phyloP scores from a whole-genome alignment of 108 stramenopile species.

The Conticribra guillardii region DNA sequence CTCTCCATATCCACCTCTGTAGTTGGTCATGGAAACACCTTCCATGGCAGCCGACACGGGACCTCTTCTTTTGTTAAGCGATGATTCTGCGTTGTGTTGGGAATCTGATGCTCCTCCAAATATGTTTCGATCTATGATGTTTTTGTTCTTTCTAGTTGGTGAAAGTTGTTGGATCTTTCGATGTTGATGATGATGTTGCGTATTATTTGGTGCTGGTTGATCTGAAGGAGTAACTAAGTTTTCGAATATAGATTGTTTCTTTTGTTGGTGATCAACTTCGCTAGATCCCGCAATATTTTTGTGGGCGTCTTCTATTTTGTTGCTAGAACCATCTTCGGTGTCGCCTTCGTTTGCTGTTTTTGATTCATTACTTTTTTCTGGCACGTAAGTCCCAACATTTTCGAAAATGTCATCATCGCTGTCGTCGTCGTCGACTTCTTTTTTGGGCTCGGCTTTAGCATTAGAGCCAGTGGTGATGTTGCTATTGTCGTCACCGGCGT shows the following conservation, averaged over 20 bases:
- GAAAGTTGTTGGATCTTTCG: slow-evolving; percentile 1
- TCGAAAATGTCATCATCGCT: slow-evolving; percentile 84
- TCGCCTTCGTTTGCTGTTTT: background rate
- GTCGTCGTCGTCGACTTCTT: slow-evolving; percentile 12
- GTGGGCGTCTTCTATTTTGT: background rate
- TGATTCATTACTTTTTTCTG: slow-evolving; percentile 24
- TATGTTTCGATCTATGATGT: slow-evolving; percentile 50
- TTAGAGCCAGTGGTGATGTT: no score
- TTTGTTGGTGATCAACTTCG: background rate
- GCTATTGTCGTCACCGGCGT: slow-evolving; percentile 3
- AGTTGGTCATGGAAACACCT: slow-evolving; percentile 47
- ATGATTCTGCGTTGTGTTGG: background rate
- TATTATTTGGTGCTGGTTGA: slow-evolving; percentile 8
- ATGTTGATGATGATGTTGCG: background rate
- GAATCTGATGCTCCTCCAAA: slow-evolving; percentile 39
- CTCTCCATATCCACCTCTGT: slow-evolving; percentile 61
- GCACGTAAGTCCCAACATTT: slow-evolving; percentile 61
- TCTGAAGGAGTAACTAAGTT: slow-evolving; percentile 21
- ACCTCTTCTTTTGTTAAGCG: slow-evolving; percentile 25
- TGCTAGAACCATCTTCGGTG: background rate
- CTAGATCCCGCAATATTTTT: background rate
- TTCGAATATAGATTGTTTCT: slow-evolving; percentile 43
- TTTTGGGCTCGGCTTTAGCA: no score
- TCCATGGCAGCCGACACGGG: slow-evolving; percentile 29
- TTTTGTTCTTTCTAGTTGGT: slow-evolving; percentile 7